Evolutionary conservation across 2,329 filamentous ascomycete genomes (phyloP), one percentile per base, ranked within the genome.

Genomic region (Colletotrichum sp.): DNA sequence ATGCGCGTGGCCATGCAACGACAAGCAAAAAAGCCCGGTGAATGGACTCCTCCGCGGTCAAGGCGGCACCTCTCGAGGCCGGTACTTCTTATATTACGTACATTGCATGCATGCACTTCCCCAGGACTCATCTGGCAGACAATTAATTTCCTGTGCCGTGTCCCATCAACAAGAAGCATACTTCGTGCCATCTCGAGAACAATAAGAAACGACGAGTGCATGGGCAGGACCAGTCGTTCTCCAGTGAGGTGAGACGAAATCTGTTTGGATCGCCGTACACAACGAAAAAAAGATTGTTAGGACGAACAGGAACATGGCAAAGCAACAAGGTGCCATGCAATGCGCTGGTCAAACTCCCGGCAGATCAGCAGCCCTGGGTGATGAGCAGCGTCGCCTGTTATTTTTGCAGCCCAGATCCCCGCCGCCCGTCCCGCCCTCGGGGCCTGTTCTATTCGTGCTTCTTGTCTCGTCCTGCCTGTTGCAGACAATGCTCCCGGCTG

Each of bases 71-170:
- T 65, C 43, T 73, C 15, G 34, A 69, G 16, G 73, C 70, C 70
- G 73, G 73, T 68, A 73, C 70, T 75, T 75, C 36, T 62, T 25
- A 65, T 64, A 68, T 73, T 68, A 73, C 74, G 27, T 73, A 74
- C 70, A 72, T 70, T 65, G 56, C 43, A 76, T 76, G 74, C 74
- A 76, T 69, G 74, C 69, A 62, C 39, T 67, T 72, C 56, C 73
- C 73, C 69, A 48, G 62, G 34, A 36, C 48, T 25, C 28, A 43
- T 67, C 55, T 72, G 55, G 64, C 55, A 72, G 62, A 22, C 43
- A 28, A 68, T 55, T 60, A 43, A 67, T 52, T 66, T 32, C 39
- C 52, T 48, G 61, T 52, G 55, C 52, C 52, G 52, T 55, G 32
- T 39, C 34, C 27, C 60, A 22, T 43, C 60, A 39, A 66, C 64